These are phyloP conservation scores for Fraxinus excelsior DNA, from an alignment of 257 asterid species.

Conservation along the genomic window DNA sequence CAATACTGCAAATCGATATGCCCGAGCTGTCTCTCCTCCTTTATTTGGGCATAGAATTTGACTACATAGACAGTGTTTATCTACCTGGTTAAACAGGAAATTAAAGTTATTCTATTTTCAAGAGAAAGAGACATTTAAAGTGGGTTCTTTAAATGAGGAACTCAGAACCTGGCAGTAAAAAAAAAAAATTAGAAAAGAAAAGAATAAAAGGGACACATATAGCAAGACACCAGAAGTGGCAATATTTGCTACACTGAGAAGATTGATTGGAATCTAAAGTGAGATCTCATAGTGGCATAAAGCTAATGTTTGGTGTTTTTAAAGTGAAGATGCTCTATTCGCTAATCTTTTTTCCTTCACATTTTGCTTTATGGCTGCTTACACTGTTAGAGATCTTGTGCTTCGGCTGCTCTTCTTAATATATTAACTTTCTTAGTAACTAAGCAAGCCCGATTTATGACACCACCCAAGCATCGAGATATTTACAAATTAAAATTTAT, in stretches of 20 bases:
- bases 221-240: neutral
- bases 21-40: neutral
- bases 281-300: neutral
- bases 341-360: neutral
- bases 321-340: neutral
- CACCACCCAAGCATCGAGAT: neutral
- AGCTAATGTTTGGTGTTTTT: neutral
- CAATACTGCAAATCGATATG: neutral
- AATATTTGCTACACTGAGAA: neutral
- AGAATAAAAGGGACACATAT: slow-evolving; percentile 1
- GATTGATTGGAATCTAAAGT: neutral
- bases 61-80: neutral
- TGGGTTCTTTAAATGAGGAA: slow-evolving; percentile 3
- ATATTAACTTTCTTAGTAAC: neutral
- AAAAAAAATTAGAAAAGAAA: neutral
- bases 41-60: neutral
- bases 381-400: neutral
- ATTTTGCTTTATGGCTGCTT: neutral
- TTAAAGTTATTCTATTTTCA: neutral
- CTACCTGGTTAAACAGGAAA: neutral
- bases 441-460: neutral
- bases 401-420: neutral
- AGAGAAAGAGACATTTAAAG: neutral
- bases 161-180: neutral
- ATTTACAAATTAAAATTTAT: too few relatives aligned